Conservation (phyloP, 164 flowering plant species). For the Litsea cubeba region DNA sequence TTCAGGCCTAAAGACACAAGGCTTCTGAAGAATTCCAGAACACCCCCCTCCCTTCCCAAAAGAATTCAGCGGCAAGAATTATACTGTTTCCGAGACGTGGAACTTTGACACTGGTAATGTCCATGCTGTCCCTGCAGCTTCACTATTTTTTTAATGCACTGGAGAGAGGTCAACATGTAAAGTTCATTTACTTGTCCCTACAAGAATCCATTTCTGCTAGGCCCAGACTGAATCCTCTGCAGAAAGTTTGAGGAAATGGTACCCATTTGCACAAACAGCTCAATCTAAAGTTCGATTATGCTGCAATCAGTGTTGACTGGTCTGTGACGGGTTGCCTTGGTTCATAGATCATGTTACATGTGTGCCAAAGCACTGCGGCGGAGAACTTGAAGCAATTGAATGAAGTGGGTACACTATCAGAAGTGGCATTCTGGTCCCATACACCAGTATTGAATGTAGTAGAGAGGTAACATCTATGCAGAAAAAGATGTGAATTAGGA, state of each 20-base stretch:
- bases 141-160: not conserved
- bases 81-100: not conserved
- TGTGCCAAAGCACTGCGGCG: not conserved
- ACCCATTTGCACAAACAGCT: not conserved
- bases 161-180: slow-evolving; percentile 3
- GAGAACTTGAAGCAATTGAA: not conserved
- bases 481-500: not conserved
- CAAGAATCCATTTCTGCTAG: not conserved
- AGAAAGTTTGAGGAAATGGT: not conserved
- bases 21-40: not conserved
- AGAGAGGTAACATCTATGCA: not conserved
- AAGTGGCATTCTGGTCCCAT: not conserved
- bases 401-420: not conserved
- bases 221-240: not conserved
- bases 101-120: not conserved
- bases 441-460: not conserved
- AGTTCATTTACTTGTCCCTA: not conserved
- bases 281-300: not conserved
- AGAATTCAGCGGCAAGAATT: not conserved
- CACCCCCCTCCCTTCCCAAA: not conserved
- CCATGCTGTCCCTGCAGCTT: not conserved
- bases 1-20: slow-evolving; percentile 62
- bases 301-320: not conserved
- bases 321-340: not conserved
- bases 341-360: not conserved